phyloP scores from a whole-genome alignment of 1,139 yeast species.

The Kodamaea derodonti region DNA sequence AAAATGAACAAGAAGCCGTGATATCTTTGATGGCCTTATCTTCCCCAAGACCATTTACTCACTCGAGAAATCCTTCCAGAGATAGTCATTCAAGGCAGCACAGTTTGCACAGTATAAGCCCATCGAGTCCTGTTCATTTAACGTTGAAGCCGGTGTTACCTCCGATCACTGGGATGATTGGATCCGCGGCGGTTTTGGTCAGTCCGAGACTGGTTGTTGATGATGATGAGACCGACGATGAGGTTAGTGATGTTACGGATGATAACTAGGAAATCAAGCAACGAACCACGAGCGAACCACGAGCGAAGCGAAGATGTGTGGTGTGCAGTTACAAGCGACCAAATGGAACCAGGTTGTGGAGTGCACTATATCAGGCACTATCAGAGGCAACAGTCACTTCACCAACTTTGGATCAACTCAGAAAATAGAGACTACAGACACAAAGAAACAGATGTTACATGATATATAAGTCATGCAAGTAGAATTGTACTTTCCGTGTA shows the following conservation, averaged over 20 bases:
- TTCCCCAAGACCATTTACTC: constrained; percentile 37
- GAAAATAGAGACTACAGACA: too few species aligned
- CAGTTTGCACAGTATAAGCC: constrained; percentile 24
- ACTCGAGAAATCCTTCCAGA: constrained; percentile 24
- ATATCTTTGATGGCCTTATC: constrained; percentile 43
- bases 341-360: too few species aligned
- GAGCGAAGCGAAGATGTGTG: too few species aligned
- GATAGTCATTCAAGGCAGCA: constrained; percentile 27
- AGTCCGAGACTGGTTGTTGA: constrained; percentile 13
- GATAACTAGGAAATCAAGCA: constrained; percentile 7
- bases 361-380: too few species aligned
- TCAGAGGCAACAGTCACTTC: too few species aligned
- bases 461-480: too few species aligned
- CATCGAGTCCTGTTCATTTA: constrained; percentile 15
- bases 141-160: constrained; percentile 22
- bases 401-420: too few species aligned
- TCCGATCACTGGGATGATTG: constrained; percentile 30
- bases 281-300: too few species aligned
- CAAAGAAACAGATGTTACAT: too few species aligned
- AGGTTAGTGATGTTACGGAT: constrained; percentile 9
- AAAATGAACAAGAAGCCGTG: constrained; percentile 44
- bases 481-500: too few species aligned
- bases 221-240: constrained; percentile 22
- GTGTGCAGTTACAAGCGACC: too few species aligned
- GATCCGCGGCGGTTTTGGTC: constrained; percentile 4